These are phyloP conservation scores for Penicillium sp. DNA, from an alignment of 2,329 filamentous ascomycete genomes.

Conservation along the genomic window DNA sequence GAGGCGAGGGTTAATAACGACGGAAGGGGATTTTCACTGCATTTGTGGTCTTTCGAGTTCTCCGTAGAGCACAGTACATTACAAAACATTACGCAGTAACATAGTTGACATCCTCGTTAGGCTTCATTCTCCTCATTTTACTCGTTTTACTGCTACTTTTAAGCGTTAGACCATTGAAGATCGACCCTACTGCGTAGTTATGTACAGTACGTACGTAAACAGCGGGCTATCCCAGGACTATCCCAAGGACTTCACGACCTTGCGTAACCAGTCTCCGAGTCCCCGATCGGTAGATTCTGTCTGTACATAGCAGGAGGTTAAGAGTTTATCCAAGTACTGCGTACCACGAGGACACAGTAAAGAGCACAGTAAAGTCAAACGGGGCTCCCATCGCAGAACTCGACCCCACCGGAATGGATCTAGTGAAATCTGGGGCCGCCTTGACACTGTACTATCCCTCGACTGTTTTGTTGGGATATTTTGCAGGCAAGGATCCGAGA, in stretches of 20 bases:
- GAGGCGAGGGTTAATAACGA: constrained; percentile 22
- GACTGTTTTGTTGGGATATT: not conserved
- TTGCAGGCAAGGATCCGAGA: not conserved
- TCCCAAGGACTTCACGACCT: not conserved
- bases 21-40: constrained; percentile 23
- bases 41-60: constrained; percentile 10
- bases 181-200: too few relatives aligned
- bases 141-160: not conserved
- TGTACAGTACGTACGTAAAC: not conserved
- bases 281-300: not conserved
- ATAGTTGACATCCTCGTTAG: too few relatives aligned
- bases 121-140: constrained; percentile 1
- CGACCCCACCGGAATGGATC: constrained; percentile 22
- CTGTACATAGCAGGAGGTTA: not conserved
- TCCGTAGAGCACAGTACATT: constrained; percentile 10
- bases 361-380: not conserved
- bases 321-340: too few relatives aligned
- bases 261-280: constrained; percentile 1
- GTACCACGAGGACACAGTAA: not conserved
- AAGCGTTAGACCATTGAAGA: not conserved
- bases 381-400: constrained; percentile 14
- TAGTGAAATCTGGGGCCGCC: constrained; percentile 26
- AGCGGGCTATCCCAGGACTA: not conserved
- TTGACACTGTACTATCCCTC: too few relatives aligned
- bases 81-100: not conserved